phyloP scores from a whole-genome alignment of 108 stramenopile species.

The Pseudonitzschia multiseries region DNA sequence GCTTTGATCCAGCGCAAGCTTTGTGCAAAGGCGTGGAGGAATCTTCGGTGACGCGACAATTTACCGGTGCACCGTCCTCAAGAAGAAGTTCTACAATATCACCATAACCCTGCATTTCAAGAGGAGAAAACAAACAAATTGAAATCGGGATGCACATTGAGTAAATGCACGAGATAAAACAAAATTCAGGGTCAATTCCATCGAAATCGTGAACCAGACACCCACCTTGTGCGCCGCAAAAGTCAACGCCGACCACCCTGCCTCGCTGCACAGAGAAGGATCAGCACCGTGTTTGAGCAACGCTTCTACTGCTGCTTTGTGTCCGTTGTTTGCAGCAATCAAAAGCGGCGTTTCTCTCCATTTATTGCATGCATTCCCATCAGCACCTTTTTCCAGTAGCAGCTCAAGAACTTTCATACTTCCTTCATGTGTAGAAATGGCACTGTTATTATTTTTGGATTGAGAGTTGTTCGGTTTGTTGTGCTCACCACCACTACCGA shows the following conservation, averaged over 20 bases:
- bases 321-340: slow-evolving; percentile 91
- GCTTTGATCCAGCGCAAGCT: slow-evolving; percentile 85
- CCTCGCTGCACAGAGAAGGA: slow-evolving; percentile 81
- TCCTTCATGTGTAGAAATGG: slow-evolving; percentile 35
- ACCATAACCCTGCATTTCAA: slow-evolving; percentile 66
- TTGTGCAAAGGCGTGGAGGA: slow-evolving; percentile 85
- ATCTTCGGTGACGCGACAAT: slow-evolving; percentile 86
- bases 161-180: slow-evolving; percentile 2
- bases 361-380: slow-evolving; percentile 91
- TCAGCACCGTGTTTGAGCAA: slow-evolving; percentile 79
- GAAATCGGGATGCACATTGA: not conserved
- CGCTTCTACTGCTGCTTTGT: slow-evolving; percentile 77
- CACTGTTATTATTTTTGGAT: slow-evolving; percentile 12
- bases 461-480: slow-evolving; percentile 17
- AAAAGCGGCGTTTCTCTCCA: slow-evolving; percentile 87
- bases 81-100: slow-evolving; percentile 78
- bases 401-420: slow-evolving; percentile 78
- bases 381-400: slow-evolving; percentile 74
- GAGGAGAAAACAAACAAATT: not conserved
- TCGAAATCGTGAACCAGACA: not conserved
- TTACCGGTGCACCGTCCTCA: slow-evolving; percentile 75
- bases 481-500: slow-evolving; percentile 16
- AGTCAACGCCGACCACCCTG: slow-evolving; percentile 87
- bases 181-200: not conserved
- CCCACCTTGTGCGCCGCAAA: slow-evolving; percentile 91